Evolutionary conservation across 2,329 filamentous ascomycete species (phyloP).

Genomic region (Hymenoscyphus infarciens): DNA sequence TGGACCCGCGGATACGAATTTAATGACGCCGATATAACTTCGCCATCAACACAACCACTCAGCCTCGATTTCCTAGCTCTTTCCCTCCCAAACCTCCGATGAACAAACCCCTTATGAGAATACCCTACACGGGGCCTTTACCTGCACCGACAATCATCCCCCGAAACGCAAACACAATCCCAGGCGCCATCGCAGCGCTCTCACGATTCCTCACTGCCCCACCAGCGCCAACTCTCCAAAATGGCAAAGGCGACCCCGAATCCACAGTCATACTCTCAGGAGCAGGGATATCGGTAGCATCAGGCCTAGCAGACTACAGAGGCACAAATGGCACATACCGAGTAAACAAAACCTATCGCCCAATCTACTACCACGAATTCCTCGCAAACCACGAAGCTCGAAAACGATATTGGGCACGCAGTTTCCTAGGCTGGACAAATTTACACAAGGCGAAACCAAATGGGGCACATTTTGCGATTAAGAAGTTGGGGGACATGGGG

Average conservation of each 20-base stretch:
- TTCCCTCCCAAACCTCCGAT: constrained; percentile 41
- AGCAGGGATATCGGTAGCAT: constrained; percentile 89
- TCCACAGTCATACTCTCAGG: constrained; percentile 67
- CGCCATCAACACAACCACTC: not conserved
- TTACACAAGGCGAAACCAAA: constrained; percentile 79
- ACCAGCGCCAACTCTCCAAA: constrained; percentile 45
- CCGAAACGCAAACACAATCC: constrained; percentile 61
- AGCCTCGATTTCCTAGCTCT: not conserved
- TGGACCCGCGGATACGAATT: too few relatives aligned
- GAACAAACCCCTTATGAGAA: constrained; percentile 73
- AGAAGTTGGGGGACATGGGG: constrained; percentile 67
- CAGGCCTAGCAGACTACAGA: constrained; percentile 88
- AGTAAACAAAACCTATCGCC: constrained; percentile 83
- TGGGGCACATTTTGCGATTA: constrained; percentile 71
- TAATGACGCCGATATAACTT: too few relatives aligned
- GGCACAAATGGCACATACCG: constrained; percentile 89
- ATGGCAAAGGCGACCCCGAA: constrained; percentile 39
- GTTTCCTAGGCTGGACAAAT: constrained; percentile 88
- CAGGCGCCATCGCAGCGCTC: constrained; percentile 74
- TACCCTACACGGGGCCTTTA: constrained; percentile 83
- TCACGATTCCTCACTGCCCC: constrained; percentile 68
- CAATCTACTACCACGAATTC: constrained; percentile 93
- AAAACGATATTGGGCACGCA: constrained; percentile 93
- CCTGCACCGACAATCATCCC: constrained; percentile 74
- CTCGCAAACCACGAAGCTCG: constrained; percentile 74